These are phyloP conservation scores for Colletotrichum sp. DNA, from an alignment of 2,329 filamentous ascomycete genomes.

Conservation along the genomic window DNA sequence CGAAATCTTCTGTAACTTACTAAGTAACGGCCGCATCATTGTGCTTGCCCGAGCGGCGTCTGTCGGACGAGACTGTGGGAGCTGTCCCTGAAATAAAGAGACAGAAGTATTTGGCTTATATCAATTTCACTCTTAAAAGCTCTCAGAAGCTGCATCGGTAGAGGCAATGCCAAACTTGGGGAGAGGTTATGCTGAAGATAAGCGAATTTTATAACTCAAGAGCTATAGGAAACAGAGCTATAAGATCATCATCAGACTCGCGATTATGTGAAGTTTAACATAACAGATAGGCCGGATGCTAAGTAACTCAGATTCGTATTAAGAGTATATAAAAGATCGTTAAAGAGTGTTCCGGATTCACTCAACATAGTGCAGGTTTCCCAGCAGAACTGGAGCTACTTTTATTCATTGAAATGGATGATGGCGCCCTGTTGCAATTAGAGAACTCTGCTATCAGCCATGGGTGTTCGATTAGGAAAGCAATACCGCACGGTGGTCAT, in stretches of 20 bases:
- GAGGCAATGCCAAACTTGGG: neutral
- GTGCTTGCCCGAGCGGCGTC: too few relatives aligned
- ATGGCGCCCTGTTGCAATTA: neutral
- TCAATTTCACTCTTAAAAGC: neutral
- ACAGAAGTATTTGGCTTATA: too few relatives aligned
- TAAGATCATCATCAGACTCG: neutral
- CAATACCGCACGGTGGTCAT: neutral
- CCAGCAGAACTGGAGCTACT: neutral
- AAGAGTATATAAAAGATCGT: too few relatives aligned
- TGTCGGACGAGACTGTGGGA: too few relatives aligned
- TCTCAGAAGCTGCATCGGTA: neutral
- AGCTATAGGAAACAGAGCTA: neutral
- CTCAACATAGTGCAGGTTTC: neutral
- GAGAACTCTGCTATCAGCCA: neutral
- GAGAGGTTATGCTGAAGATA: neutral
- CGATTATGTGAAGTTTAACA: neutral
- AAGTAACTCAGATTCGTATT: neutral
- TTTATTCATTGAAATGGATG: neutral
- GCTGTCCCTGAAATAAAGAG: too few relatives aligned
- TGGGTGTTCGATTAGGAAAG: neutral
- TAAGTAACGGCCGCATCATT: too few relatives aligned
- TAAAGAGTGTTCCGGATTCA: too few relatives aligned
- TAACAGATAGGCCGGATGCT: neutral
- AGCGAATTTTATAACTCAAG: neutral
- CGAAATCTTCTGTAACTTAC: too few relatives aligned